Evolutionary conservation across 83 land plant genomes (phyloP), one percentile per base, ranked within the genome.

Genomic region (Diphasiastrum complanatum): DNA sequence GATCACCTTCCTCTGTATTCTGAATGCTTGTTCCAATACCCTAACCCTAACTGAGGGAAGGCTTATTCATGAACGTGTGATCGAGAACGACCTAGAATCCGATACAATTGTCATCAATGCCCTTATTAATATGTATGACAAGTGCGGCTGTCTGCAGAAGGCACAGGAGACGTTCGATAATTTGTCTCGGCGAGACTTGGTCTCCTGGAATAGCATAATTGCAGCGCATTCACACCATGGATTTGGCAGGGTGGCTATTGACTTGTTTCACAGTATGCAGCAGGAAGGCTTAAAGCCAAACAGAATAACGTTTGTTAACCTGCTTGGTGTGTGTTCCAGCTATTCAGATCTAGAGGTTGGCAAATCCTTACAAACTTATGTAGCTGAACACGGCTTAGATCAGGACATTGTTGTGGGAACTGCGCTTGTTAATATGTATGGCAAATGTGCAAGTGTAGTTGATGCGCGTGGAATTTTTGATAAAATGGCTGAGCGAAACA

Each of bases 1-100:
- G 10, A 68, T 74, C 19, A 80, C 84, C 29, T 47, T 86, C 22
- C 46, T 75, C 12, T 80, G 74, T 14, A 66, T 79, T 38, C 53
- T 84, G 32, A 54, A 36, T 47, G 85, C 89, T 47, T 81, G 85
- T 14, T 8, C 43, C 43, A 38, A 8, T 8, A 8, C 43, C 43
- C 8, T 14, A 38, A 8, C 14, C 14, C 14, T 38, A 38, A 8
- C 43, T 8, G 43, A 8, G 8, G 43, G 43, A 8, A 38, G 43
- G 14, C 14, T 38, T 8, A 38, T 38, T 14, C 43, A 38, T 38
- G 8, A 8, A 8, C 12, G 14, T 38, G 14, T 38, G 12, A 38
- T 38, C 14, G 43, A 8, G 14, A 38, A 14, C 8, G 43, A 14
- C 43, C 43, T 38, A 14, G 14, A 38, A 8, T 38, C 8, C 14